A percentile compares a stretch with the other conserved stretches of the same genome.
phyloP scores from a whole-genome alignment of 2,329 filamentous ascomycete genomes.

The Mycocentrospora acerina region DNA sequence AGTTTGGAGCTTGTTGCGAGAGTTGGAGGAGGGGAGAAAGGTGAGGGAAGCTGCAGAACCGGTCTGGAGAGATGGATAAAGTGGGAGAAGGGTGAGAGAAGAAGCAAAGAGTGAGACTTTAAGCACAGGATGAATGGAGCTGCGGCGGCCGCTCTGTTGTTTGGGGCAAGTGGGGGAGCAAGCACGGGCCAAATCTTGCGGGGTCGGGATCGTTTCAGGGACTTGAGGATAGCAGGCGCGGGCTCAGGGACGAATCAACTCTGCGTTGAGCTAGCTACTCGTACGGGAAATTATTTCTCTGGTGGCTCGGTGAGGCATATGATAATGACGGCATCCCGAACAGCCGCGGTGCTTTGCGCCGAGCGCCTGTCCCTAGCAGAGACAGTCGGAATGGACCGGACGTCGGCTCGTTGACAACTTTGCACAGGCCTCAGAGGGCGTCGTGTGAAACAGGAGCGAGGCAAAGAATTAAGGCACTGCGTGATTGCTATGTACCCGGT shows the following conservation, averaged over 20 bases:
- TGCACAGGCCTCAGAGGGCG: slow-evolving; percentile 2
- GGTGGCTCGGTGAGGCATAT: slow-evolving; percentile 9
- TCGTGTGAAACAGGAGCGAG: slow-evolving; percentile 5
- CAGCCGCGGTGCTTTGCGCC: slow-evolving; percentile 21
- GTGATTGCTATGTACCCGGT: slow-evolving; percentile 27
- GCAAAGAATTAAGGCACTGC: slow-evolving; percentile 1
- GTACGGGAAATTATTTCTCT: too few species aligned
- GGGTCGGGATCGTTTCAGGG: slow-evolving; percentile 17
- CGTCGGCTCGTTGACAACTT: slow-evolving; percentile 2
- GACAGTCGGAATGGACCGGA: slow-evolving; percentile 20
- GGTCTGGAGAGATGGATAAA: slow-evolving; percentile 1
- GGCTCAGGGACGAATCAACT: slow-evolving; percentile 5
- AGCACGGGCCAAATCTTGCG: slow-evolving; percentile 24
- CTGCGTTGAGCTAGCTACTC: too few species aligned
- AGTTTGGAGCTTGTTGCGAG: slow-evolving; percentile 7
- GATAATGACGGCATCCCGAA: slow-evolving; percentile 18
- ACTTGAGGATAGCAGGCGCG: slow-evolving; percentile 1
- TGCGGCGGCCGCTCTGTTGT: too few species aligned
- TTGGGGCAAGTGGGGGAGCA: slow-evolving; percentile 12
- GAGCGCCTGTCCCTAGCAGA: slow-evolving; percentile 3
- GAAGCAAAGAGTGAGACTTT: slow-evolving; percentile 5
- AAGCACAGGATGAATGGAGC: slow-evolving; percentile 9
- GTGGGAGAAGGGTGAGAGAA: slow-evolving; percentile 11
- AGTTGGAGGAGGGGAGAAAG: slow-evolving; percentile 6
- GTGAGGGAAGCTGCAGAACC: slow-evolving; percentile 2